Percentiles rank a stretch among this genome's conserved stretches.
Evolutionary conservation across 2,329 filamentous ascomycete species (phyloP).

Genomic region (Colletotrichum simmondsii): DNA sequence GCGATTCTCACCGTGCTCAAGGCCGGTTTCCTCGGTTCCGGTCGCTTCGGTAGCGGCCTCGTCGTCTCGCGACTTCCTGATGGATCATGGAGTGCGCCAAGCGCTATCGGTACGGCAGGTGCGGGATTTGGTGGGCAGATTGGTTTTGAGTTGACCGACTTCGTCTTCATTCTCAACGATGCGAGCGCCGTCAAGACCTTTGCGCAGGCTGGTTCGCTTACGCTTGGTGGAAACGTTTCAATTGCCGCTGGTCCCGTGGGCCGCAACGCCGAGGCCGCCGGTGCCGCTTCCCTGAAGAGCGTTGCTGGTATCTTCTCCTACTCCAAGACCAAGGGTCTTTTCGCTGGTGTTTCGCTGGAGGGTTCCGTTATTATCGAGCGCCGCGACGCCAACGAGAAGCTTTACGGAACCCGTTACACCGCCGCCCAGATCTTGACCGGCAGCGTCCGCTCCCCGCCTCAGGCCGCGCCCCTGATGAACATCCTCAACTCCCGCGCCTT

Average conservation of each 20-base stretch:
- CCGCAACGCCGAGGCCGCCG: constrained; percentile 94
- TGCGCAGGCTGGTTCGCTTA: constrained; percentile 90
- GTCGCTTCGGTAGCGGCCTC: constrained; percentile 83
- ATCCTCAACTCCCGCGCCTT: constrained; percentile 90
- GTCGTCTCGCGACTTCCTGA: constrained; percentile 83
- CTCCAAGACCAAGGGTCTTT: constrained; percentile 96
- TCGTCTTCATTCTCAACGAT: constrained; percentile 99
- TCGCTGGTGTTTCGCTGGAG: constrained; percentile 94
- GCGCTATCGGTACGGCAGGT: constrained; percentile 82
- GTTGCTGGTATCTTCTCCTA: constrained; percentile 96
- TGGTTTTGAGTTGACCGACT: constrained; percentile 89
- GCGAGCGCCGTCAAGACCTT: constrained; percentile 90
- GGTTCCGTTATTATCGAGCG: constrained; percentile 94
- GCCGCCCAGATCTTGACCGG: constrained; percentile 86
- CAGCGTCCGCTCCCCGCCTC: constrained; percentile 79
- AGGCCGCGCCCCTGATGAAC: constrained; percentile 85
- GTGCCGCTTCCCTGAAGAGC: constrained; percentile 88
- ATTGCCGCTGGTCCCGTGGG: constrained; percentile 94
- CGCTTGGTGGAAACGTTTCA: constrained; percentile 94
- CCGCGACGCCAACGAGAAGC: constrained; percentile 95
- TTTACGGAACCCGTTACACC: constrained; percentile 86
- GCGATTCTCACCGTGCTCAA: constrained; percentile 89
- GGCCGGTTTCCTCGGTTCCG: constrained; percentile 86
- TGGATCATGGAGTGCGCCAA: constrained; percentile 83
- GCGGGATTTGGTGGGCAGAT: constrained; percentile 89